phyloP scores from a whole-genome alignment of 768 basidiomycete genomes.

The Suillus hirtellus region DNA sequence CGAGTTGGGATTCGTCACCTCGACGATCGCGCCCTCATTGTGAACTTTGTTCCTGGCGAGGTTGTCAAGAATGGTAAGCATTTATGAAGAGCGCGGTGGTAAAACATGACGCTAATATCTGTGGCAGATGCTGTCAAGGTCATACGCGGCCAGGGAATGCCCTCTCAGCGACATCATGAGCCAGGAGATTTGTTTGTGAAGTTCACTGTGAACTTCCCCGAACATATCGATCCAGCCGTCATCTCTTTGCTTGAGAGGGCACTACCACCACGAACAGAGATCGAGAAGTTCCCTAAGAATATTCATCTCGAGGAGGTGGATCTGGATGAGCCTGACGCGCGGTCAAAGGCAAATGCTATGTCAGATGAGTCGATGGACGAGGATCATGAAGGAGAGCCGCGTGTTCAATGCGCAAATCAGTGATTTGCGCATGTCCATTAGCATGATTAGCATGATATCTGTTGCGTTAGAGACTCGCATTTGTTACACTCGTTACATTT shows the following conservation, averaged over 20 bases:
- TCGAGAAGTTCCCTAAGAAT: constrained; percentile 69
- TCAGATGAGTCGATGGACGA: constrained; percentile 90
- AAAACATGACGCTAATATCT: background rate
- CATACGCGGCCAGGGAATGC: constrained; percentile 96
- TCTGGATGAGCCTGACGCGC: constrained; percentile 74
- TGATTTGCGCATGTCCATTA: constrained; percentile 34
- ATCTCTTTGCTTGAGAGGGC: constrained; percentile 81
- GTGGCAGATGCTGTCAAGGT: constrained; percentile 81
- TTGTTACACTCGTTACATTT: constrained; percentile 32
- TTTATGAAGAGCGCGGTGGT: background rate
- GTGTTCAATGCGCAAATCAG: constrained; percentile 96
- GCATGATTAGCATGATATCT: constrained; percentile 11
- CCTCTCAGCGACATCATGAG: constrained; percentile 96
- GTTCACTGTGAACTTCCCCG: constrained; percentile 88
- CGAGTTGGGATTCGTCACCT: constrained; percentile 88
- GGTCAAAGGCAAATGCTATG: constrained; percentile 45
- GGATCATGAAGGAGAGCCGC: constrained; percentile 81
- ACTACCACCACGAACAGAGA: constrained; percentile 72
- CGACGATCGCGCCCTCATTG: constrained; percentile 85
- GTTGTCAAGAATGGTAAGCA: constrained; percentile 87
- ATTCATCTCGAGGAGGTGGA: constrained; percentile 80
- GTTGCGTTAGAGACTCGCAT: constrained; percentile 30
- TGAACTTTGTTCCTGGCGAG: constrained; percentile 86
- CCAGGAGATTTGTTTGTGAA: constrained; percentile 91
- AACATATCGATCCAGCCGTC: constrained; percentile 62